Conservation (phyloP, 768 basidiomycete species). For the Termitomyces sp. region DNA sequence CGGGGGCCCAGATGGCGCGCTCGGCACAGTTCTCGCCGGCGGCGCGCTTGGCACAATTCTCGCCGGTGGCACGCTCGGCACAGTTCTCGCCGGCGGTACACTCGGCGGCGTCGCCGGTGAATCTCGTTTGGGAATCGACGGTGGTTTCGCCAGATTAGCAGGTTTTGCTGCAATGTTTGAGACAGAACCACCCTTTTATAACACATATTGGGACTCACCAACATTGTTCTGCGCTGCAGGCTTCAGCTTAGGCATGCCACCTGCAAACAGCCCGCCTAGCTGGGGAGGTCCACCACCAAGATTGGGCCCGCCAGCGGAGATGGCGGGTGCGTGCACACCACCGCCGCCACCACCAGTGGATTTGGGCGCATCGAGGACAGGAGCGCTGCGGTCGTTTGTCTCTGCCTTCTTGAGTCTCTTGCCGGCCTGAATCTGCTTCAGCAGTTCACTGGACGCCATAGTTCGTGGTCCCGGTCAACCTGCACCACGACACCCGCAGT, state of each 20-base stretch:
- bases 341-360: slow-evolving; percentile 37
- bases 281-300: slow-evolving; percentile 54
- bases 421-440: slow-evolving; percentile 81
- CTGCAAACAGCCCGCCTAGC: slow-evolving; percentile 81
- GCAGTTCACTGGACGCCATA: slow-evolving; percentile 66
- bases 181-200: background rate
- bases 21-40: background rate
- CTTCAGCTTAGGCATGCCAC: slow-evolving; percentile 88
- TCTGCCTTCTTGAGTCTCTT: slow-evolving; percentile 76
- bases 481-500: background rate
- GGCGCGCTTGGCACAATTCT: background rate
- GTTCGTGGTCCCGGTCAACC: slow-evolving; percentile 4
- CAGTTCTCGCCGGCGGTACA: background rate
- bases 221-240: slow-evolving; percentile 60
- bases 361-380: slow-evolving; percentile 42
- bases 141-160: slow-evolving; percentile 60
- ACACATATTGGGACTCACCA: slow-evolving; percentile 33
- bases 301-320: slow-evolving; percentile 17
- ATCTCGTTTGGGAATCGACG: slow-evolving; percentile 52
- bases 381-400: slow-evolving; percentile 79
- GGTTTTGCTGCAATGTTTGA: slow-evolving; percentile 44
- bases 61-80: background rate
- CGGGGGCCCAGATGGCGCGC: background rate
- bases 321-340: slow-evolving; percentile 34
- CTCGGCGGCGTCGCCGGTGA: slow-evolving; percentile 5